Evolutionary conservation across 2,329 filamentous ascomycete species (phyloP).

Genomic region (Arachnopeziza araneosa): DNA sequence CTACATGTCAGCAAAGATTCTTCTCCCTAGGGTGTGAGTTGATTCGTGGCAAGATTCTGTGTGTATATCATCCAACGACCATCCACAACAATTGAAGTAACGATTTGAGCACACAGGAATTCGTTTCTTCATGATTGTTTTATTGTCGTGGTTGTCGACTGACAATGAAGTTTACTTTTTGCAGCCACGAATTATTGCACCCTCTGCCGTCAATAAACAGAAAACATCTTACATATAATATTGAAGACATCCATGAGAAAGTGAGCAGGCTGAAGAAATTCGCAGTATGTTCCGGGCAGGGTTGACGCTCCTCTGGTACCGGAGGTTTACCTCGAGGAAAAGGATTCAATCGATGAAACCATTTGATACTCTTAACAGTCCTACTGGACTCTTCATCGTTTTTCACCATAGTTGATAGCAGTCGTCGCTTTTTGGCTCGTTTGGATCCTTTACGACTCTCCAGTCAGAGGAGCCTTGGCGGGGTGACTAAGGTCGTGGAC

Average conservation of each 20-base stretch:
- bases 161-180: no score
- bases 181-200: no score
- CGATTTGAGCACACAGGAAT: no score
- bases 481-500: neutral
- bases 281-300: neutral
- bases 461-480: neutral
- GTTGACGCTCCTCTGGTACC: neutral
- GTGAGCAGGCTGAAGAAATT: neutral
- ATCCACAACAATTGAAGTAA: no score
- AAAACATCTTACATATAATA: neutral
- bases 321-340: neutral
- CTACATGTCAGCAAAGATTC: neutral
- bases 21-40: neutral
- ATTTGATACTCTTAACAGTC: neutral
- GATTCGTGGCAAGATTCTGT: no score
- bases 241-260: constrained; percentile 1
- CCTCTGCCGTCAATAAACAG: no score
- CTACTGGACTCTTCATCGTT: neutral
- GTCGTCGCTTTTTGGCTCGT: neutral
- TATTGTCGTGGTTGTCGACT: no score
- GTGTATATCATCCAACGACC: no score
- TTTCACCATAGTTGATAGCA: neutral
- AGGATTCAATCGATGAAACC: neutral
- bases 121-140: no score
- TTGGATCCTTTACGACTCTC: neutral